Evolutionary conservation across 1,284 basidiomycete genomes (phyloP).

Genomic region (Puccinia polysora): DNA sequence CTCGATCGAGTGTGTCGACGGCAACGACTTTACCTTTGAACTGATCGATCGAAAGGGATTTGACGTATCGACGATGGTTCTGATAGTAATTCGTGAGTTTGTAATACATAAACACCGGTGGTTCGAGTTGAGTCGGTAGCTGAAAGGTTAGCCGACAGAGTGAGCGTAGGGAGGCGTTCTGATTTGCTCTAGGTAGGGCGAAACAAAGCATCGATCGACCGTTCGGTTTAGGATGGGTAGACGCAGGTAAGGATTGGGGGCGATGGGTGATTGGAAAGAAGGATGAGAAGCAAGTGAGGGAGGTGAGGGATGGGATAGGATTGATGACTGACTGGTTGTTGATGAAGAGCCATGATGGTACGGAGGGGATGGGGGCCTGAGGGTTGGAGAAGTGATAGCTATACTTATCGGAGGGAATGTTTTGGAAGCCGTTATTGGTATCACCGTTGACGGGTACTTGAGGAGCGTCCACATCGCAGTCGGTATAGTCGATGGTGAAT

Average conservation of each 20-base stretch:
- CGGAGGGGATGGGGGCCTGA: conserved; percentile 7
- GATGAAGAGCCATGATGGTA: conserved; percentile 47
- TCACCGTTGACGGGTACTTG: conserved; percentile 50
- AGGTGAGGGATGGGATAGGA: too few relatives aligned
- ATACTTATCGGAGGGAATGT: conserved; percentile 65
- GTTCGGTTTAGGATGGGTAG: conserved; percentile 32
- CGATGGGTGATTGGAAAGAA: too few relatives aligned
- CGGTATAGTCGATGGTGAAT: conserved; percentile 91
- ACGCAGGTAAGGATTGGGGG: too few relatives aligned
- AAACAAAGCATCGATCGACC: neutral
- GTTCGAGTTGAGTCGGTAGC: conserved; percentile 70
- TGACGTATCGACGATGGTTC: conserved; percentile 96
- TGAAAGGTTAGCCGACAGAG: conserved; percentile 76
- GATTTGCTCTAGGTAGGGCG: neutral
- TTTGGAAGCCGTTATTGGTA: conserved; percentile 56
- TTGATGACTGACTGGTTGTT: conserved; percentile 44
- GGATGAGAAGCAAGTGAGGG: too few relatives aligned
- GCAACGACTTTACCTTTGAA: conserved; percentile 69
- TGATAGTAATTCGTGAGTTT: conserved; percentile 70
- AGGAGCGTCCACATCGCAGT: conserved; percentile 67
- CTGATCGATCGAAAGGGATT: conserved; percentile 80
- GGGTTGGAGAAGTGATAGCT: conserved; percentile 60
- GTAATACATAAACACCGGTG: conserved; percentile 89
- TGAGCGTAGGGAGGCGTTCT: conserved; percentile 20
- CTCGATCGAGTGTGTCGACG: conserved; percentile 58